Conservation (phyloP, 1,284 basidiomycete genomes). For the Neonothopanus nambi region DNA sequence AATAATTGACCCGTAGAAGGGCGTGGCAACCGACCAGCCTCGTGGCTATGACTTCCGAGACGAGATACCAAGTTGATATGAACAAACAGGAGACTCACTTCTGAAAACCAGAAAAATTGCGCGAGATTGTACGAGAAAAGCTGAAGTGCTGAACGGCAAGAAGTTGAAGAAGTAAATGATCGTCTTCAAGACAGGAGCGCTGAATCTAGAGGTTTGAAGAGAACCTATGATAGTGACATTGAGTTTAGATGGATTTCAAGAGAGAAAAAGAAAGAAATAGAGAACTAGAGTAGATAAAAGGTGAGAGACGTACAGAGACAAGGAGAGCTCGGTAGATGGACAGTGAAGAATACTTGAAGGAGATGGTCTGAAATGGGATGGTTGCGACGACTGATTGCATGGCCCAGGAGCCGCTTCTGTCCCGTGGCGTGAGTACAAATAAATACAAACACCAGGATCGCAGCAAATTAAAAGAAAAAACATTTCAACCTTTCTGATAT, state of each 20-base stretch:
- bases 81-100: constrained; percentile 11
- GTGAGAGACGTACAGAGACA: constrained; percentile 6
- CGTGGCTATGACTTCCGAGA: constrained; percentile 8
- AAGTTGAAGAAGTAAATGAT: constrained; percentile 15
- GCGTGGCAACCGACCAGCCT: constrained; percentile 15
- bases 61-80: background rate
- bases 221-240: constrained; percentile 4
- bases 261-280: background rate
- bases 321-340: constrained; percentile 1
- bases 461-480: background rate
- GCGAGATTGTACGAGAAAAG: constrained; percentile 6
- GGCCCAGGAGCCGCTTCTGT: background rate
- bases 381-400: constrained; percentile 13
- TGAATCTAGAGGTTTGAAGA: constrained; percentile 13
- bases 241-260: background rate
- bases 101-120: background rate
- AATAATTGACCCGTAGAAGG: constrained; percentile 2
- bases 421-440: constrained; percentile 3
- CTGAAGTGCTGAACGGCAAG: constrained; percentile 11
- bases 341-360: constrained; percentile 12
- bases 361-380: constrained; percentile 11
- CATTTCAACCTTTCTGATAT: too few relatives aligned
- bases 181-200: constrained; percentile 14
- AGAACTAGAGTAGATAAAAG: background rate
- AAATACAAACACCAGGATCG: background rate